These are phyloP conservation scores for Pichia cactophila DNA, from an alignment of 1,139 yeast genomes.

Conservation along the genomic window DNA sequence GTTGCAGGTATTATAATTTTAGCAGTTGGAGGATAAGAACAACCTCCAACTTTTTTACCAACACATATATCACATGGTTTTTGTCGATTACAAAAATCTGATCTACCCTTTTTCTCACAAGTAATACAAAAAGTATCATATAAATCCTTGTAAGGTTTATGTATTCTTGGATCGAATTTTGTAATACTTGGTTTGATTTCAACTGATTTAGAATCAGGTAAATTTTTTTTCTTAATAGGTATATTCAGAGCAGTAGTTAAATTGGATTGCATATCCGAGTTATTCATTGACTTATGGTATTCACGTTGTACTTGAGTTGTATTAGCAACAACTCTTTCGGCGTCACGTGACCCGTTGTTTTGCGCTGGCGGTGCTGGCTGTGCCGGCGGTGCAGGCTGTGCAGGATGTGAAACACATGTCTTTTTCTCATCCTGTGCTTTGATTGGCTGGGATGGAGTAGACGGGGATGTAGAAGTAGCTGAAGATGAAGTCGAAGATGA, in stretches of 20 bases:
- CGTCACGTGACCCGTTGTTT: neutral
- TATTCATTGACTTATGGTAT: no score
- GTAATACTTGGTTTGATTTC: neutral
- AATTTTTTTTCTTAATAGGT: no score
- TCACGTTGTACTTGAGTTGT: no score
- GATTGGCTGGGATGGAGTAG: neutral
- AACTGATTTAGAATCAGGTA: no score
- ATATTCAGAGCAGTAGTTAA: no score
- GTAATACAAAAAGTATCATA: slow-evolving; percentile 13
- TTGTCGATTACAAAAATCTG: slow-evolving; percentile 13
- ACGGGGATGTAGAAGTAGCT: neutral
- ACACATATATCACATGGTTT: slow-evolving; percentile 18
- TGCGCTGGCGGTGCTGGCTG: neutral
- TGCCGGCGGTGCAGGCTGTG: neutral
- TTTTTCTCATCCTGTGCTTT: neutral
- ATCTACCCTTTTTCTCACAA: slow-evolving; percentile 12
- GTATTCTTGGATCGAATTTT: neutral
- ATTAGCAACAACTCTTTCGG: no score
- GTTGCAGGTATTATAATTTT: slow-evolving; percentile 7
- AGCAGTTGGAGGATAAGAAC: slow-evolving; percentile 14
- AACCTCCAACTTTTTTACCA: slow-evolving; percentile 9
- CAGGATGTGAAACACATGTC: neutral
- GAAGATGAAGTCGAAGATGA: neutral
- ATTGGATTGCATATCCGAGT: no score
- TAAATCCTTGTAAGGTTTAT: slow-evolving; percentile 1